Evolutionary conservation across 2,329 filamentous ascomycete genomes (phyloP), one percentile per base, ranked within the genome.

Genomic region (Ophiostoma perfectum): DNA sequence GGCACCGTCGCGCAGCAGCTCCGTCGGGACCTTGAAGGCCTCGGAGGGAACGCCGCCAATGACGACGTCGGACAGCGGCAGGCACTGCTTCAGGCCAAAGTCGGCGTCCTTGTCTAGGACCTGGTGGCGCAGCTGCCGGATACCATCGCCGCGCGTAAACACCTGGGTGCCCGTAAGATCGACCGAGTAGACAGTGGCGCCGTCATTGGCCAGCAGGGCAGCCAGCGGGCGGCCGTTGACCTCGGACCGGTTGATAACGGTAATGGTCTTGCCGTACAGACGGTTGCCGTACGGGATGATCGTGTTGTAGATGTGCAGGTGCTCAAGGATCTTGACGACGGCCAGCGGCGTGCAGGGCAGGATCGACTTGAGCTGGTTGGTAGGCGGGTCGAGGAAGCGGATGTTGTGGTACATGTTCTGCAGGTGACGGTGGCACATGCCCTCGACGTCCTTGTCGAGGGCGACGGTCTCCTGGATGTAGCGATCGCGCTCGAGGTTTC

Each of bases 401-500:
- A 96, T 87, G 81, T 99, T 99, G 83, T 97, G 91, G 81, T 98
- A 99, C 93, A 99, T 97, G 85, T 99, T 99, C 86, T 94, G 93
- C 76, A 98, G 90, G 81, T 98, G 93, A 76, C 89, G 89, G 80
- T 97, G 94, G 74, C 90, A 92, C 69, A 99, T 87, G 47, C 95
- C 95, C 79, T 99, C 95, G 73, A 99, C 94, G 75, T 99, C 95
- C 80, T 99, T 98, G 78, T 86, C 81, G 60, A 97, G 85, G 68
- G 92, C 88, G 68, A 97, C 93, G 3, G 96, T 92, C 81, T 97
- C 93, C 80, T 98, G 94, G 73, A 99, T 88, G 78, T 98, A 98
- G 78, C 91, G 90, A 79, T 99, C 95, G 79, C 97, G 92, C 41
- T 87, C 85, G 66, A 89, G 90, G 81, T 93, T 90, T 79, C 82